phyloP scores from a whole-genome alignment of 768 basidiomycete genomes.

The Xerocomus potaroensis region DNA sequence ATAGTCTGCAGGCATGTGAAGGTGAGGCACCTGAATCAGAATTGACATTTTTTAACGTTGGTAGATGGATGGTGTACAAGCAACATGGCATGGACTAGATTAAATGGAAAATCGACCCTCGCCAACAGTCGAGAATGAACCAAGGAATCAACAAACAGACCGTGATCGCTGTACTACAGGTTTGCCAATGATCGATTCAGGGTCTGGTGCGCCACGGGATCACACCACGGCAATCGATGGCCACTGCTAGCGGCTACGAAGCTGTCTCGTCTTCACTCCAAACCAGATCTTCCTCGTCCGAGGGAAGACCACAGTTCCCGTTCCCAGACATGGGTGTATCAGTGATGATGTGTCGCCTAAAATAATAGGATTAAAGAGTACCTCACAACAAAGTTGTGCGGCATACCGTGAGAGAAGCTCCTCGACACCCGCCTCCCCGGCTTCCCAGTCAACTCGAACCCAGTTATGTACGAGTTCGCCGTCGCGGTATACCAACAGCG shows the following conservation, averaged over 20 bases:
- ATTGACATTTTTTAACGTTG: no score
- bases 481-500: conserved; percentile 71
- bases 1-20: no score
- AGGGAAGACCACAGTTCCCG: conserved; percentile 45
- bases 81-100: neutral
- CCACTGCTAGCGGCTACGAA: neutral
- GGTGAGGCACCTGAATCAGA: no score
- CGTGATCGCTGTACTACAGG: no score
- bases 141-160: neutral
- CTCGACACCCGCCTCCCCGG: conserved; percentile 60
- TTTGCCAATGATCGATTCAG: no score
- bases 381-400: neutral
- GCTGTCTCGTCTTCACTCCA: conserved; percentile 49
- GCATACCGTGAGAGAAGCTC: conserved; percentile 59
- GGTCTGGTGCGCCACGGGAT: neutral
- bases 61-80: no score
- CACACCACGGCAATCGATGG: neutral
- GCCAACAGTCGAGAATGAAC: no score
- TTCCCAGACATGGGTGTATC: conserved; percentile 18
- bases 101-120: neutral
- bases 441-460: conserved; percentile 88
- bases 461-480: conserved; percentile 85
- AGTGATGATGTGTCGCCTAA: conserved; percentile 27
- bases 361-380: neutral
- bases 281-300: conserved; percentile 48